phyloP scores from a whole-genome alignment of 352 stramenopile genomes.

The Hyphochytrium catenoides region DNA sequence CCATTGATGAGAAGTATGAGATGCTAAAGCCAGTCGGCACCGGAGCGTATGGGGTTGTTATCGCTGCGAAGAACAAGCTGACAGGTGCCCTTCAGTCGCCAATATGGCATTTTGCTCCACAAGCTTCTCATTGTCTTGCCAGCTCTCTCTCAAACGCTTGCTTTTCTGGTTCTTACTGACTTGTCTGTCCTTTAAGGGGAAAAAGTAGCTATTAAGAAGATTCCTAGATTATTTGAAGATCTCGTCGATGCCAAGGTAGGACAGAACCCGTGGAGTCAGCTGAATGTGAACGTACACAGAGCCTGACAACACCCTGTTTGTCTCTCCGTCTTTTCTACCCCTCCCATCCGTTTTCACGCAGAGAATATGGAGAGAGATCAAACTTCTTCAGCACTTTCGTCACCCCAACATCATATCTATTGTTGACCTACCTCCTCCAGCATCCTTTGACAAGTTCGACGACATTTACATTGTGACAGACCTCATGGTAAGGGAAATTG shows the following conservation, averaged over 20 bases:
- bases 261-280: no score
- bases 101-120: conserved; percentile 23
- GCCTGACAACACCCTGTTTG: no score
- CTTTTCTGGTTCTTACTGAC: no score
- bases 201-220: conserved; percentile 81
- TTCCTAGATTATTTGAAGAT: conserved; percentile 77
- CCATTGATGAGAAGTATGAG: conserved; percentile 57
- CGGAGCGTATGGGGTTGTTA: conserved; percentile 66
- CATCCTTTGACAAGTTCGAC: conserved; percentile 70
- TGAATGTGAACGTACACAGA: no score
- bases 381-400: conserved; percentile 49
- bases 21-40: conserved; percentile 65
- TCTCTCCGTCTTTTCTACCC: neutral
- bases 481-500: conserved; percentile 66
- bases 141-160: no score
- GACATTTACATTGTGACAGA: conserved; percentile 91
- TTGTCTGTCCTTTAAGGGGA: no score
- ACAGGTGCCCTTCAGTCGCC: no score
- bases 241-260: conserved; percentile 82
- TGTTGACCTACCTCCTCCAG: conserved; percentile 67
- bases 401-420: conserved; percentile 81
- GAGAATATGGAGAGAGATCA: conserved; percentile 83
- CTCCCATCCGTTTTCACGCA: conserved; percentile 7
- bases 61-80: conserved; percentile 38
- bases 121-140: conserved; percentile 36